Base-by-base conservation (phyloP, 352 stramenopile genomes). In the Phytophthora multivora region DNA sequence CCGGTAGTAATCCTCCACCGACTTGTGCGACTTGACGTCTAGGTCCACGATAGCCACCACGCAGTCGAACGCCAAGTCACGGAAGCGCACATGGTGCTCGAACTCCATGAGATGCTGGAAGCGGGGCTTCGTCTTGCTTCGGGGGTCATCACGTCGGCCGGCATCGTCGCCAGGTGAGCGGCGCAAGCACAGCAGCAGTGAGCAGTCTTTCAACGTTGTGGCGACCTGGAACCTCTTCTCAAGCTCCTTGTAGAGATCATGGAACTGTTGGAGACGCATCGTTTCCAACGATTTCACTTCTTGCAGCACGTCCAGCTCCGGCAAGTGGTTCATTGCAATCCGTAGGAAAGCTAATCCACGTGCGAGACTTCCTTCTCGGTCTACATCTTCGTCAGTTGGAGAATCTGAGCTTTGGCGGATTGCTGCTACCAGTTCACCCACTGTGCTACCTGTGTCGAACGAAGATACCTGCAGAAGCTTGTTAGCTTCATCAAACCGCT, bases 1-100 rank as follows among this genome's bases (percentile, higher is more conserved):
- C 5, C 75, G 73, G 60, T 86, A 91, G 68, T 95, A 96, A 59
- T 91, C 79, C 33, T 79, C 75, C 41, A 96, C 77, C 9, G 85
- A 91, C 63, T 94, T 94, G 79, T 95, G 83, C 43, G 83, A 89
- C 71, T 95, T 96, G 60, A 91, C 75, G 53, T 96, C 87, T 47
- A 96, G 56, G 51, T 96, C 86, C 43, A 95, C 87, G 49, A 96
- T 83, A 0, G 85, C 87, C 46, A 94, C 76, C 16, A 92, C 83
- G 58, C 80, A 93, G 46, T 91, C 75, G 60, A 91, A 95, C 51
- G 67, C 71, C 70, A 90, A 69, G 59, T 88, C 73, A 13, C 80
- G 73, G 46, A 90, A 91, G 40, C 64, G 61, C 4, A 91, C 59
- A 3, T 67, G 59, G 69, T 92, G 80, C 59, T 91, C 79, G 58